Percentiles rank a stretch among this genome's conserved stretches.
Evolutionary conservation across 2,329 filamentous ascomycete species (phyloP).

Genomic region (Juglanconis sp.): DNA sequence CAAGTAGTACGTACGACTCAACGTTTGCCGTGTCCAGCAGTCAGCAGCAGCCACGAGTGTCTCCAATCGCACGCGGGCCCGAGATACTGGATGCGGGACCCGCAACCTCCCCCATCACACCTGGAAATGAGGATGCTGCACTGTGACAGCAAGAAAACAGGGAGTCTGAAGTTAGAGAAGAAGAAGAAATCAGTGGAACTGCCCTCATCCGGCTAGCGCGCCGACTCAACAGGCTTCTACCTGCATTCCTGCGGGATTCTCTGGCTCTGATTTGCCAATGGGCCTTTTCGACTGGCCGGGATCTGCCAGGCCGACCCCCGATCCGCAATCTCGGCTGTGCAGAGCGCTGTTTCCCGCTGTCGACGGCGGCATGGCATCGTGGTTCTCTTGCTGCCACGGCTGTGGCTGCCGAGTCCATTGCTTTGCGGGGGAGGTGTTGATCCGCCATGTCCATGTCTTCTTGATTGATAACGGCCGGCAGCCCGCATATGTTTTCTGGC

Average conservation of each 20-base stretch:
- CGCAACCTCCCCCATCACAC: neutral
- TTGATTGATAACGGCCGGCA: neutral
- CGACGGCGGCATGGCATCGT: neutral
- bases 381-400: neutral
- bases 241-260: neutral
- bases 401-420: neutral
- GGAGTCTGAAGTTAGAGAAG: neutral
- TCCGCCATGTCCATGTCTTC: neutral
- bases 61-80: neutral
- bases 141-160: conserved; percentile 5
- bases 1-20: neutral
- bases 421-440: neutral
- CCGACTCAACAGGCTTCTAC: neutral
- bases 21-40: neutral
- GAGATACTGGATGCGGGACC: neutral
- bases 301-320: conserved; percentile 1
- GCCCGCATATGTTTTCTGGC: neutral
- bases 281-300: neutral
- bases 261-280: neutral
- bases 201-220: neutral
- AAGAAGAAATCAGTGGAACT: neutral
- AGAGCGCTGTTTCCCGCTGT: neutral
- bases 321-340: conserved; percentile 8
- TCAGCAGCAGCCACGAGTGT: neutral
- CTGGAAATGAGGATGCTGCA: conserved; percentile 12